Conservation (phyloP, 75 land plant genomes). For the Selaginella tamariscina region DNA sequence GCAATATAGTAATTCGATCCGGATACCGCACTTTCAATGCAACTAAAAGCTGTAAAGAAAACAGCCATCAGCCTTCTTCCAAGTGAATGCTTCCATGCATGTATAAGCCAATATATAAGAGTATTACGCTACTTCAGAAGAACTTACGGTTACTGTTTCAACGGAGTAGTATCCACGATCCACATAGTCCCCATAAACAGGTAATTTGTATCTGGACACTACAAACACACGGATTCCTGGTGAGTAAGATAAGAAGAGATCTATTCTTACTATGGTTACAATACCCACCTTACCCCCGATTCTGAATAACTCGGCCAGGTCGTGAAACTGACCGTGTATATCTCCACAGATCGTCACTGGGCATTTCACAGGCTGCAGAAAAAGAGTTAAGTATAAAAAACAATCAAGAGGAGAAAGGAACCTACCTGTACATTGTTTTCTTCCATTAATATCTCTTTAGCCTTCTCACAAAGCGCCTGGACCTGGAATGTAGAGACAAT, state of each 20-base stretch:
- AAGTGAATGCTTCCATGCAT: neutral
- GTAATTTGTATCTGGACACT: constrained; percentile 98
- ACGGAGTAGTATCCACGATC: constrained; percentile 98
- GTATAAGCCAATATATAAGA: no score
- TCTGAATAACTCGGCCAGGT: constrained; percentile 86
- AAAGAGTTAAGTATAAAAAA: neutral
- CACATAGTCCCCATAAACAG: constrained; percentile 97
- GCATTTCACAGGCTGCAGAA: constrained; percentile 82
- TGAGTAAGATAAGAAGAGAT: neutral
- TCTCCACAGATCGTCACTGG: constrained; percentile 95
- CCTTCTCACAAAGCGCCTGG: constrained; percentile 64
- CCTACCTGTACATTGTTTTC: constrained; percentile 86
- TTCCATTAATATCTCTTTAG: constrained; percentile 81
- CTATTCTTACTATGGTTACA: neutral
- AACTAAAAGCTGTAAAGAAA: constrained; percentile 56
- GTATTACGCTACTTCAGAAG: no score
- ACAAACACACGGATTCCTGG: constrained; percentile 6
- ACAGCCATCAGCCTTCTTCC: neutral
- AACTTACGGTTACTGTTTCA: constrained; percentile 86
- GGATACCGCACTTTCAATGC: constrained; percentile 83
- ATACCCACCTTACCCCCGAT: constrained; percentile 80
- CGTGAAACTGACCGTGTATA: constrained; percentile 96
- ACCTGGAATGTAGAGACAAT: constrained; percentile 32
- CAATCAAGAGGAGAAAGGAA: neutral
- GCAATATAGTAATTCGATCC: constrained; percentile 74